Evolutionary conservation across 257 asterid genomes (phyloP).

Genomic region (Paraleonurus japonicus): DNA sequence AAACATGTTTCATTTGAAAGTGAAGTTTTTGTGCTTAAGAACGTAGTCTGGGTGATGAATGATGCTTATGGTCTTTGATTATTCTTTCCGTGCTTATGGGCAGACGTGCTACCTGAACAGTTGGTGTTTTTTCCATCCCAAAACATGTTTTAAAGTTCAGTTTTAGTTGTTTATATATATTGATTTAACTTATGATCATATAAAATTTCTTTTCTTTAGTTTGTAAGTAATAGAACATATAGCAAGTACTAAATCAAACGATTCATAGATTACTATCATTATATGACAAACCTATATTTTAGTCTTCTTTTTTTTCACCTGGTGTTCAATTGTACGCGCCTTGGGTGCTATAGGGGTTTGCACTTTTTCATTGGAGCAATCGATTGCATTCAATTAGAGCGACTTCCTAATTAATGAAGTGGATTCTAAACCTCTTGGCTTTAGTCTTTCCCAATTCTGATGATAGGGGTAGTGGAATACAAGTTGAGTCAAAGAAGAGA

Average conservation of each 20-base stretch:
- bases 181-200: background rate
- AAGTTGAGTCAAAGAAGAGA: background rate
- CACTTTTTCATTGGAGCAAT: background rate
- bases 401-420: conserved; percentile 1
- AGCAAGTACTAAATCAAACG: background rate
- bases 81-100: background rate
- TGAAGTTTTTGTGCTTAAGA: background rate
- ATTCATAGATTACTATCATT: background rate
- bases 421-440: background rate
- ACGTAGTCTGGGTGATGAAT: background rate
- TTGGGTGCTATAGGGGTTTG: background rate
- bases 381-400: background rate
- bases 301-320: background rate
- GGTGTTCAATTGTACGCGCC: background rate
- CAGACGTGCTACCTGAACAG: background rate
- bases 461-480: background rate
- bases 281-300: background rate
- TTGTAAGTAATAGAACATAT: background rate
- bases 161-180: background rate
- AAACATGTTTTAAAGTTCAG: background rate
- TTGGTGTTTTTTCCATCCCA: background rate
- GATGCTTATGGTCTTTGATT: background rate
- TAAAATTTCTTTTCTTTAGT: background rate
- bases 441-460: background rate
- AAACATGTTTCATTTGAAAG: background rate